Percentiles rank a stretch among this genome's conserved stretches.
Evolutionary conservation across 2,329 filamentous ascomycete genomes (phyloP).

Genomic region (Neophaeococcomyces aloes): DNA sequence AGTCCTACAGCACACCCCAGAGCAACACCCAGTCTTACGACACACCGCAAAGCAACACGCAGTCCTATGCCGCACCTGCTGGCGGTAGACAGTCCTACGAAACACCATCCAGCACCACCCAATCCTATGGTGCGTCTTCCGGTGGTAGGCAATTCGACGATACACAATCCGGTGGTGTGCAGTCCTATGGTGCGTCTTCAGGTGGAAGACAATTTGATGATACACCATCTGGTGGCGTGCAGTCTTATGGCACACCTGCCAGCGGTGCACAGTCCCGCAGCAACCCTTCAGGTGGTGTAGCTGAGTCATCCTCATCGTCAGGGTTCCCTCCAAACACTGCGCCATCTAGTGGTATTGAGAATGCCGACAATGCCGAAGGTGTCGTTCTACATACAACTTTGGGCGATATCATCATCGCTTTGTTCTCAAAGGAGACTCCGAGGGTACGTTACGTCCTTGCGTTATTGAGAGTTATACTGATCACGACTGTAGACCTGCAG

Average conservation of each 20-base stretch:
- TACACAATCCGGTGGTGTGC: too few species aligned
- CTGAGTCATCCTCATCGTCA: neutral
- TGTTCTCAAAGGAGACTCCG: conserved; percentile 90
- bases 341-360: neutral
- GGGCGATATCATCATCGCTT: conserved; percentile 79
- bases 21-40: too few species aligned
- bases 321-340: neutral
- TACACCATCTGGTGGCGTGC: too few species aligned
- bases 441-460: conserved; percentile 76
- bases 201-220: too few species aligned
- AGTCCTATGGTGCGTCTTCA: too few species aligned
- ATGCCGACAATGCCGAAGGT: neutral
- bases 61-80: too few species aligned
- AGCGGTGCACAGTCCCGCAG: neutral
- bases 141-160: neutral
- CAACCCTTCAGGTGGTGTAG: neutral
- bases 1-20: too few species aligned
- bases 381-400: conserved; percentile 81
- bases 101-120: neutral
- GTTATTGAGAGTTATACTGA: neutral
- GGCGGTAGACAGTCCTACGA: too few species aligned
- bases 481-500: neutral
- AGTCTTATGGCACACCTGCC: too few species aligned
- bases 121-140: too few species aligned
- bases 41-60: too few species aligned